Percentiles rank a stretch among this genome's conserved stretches.
phyloP scores from a whole-genome alignment of 768 basidiomycete genomes.

The Suillus placidus region DNA sequence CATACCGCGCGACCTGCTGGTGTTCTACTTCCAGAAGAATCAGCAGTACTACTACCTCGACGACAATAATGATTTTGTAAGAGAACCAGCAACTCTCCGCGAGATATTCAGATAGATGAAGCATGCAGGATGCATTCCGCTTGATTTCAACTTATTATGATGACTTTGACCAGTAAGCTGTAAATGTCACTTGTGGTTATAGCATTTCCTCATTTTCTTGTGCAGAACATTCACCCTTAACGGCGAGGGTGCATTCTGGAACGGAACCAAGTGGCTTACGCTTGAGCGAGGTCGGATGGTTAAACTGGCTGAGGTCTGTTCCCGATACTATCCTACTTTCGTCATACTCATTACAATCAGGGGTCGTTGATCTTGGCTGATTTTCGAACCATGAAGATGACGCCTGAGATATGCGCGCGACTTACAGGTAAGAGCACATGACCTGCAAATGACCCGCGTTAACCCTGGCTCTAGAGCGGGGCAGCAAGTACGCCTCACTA shows the following conservation, averaged over 20 bases:
- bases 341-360: neutral
- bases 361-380: conserved; percentile 8
- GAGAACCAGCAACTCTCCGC: neutral
- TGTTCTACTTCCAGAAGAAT: conserved; percentile 11
- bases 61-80: conserved; percentile 5
- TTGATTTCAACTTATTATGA: neutral
- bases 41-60: conserved; percentile 8
- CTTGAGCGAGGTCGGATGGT: neutral
- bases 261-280: neutral
- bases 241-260: conserved; percentile 1
- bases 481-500: conserved; percentile 5
- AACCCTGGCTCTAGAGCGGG: conserved; percentile 9
- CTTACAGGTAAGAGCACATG: conserved; percentile 6
- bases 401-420: conserved; percentile 2
- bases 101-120: neutral
- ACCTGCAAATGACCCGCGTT: neutral
- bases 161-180: conserved; percentile 5
- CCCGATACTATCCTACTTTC: neutral
- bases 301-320: neutral
- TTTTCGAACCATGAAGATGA: conserved; percentile 1
- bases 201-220: neutral
- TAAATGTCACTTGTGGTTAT: neutral
- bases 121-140: neutral
- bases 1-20: conserved; percentile 19
- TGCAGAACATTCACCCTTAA: conserved; percentile 4